Evolutionary conservation across 2,329 filamentous ascomycete genomes (phyloP).

Genomic region (Colletotrichum agaves): DNA sequence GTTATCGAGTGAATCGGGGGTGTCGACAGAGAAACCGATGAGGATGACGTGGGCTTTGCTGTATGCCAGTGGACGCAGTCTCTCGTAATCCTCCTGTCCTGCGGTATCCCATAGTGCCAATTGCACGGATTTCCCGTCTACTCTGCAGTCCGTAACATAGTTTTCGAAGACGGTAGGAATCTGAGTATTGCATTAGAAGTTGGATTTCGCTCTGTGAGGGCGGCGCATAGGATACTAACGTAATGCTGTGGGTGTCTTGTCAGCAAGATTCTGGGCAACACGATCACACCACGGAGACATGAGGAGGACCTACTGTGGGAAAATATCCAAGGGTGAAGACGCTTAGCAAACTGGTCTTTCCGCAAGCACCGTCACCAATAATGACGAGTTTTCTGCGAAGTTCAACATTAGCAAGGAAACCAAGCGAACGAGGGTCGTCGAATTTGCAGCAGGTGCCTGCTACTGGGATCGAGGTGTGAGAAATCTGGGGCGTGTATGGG

Average conservation of each 20-base stretch:
- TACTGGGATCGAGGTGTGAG: background rate
- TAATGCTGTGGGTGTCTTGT: constrained; percentile 60
- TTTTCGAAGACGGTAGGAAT: constrained; percentile 99
- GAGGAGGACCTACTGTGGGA: constrained; percentile 78
- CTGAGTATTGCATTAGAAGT: constrained; percentile 53
- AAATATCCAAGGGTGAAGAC: constrained; percentile 99
- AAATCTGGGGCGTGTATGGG: background rate
- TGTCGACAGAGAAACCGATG: constrained; percentile 95
- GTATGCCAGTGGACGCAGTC: constrained; percentile 93
- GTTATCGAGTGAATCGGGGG: constrained; percentile 95
- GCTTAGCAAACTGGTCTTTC: constrained; percentile 96
- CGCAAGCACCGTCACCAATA: constrained; percentile 96
- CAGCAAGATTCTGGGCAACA: constrained; percentile 41
- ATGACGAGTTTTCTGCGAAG: constrained; percentile 87
- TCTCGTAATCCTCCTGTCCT: constrained; percentile 98
- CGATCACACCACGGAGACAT: constrained; percentile 14
- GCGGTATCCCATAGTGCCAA: constrained; percentile 99
- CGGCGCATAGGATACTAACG: constrained; percentile 53
- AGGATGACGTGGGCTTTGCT: constrained; percentile 97
- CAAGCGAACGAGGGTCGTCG: background rate
- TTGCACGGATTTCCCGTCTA: constrained; percentile 98
- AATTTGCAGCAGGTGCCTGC: background rate
- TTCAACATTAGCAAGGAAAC: constrained; percentile 8
- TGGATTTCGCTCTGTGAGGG: constrained; percentile 25
- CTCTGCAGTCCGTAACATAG: constrained; percentile 98